Conservation (phyloP, 2,329 filamentous ascomycete species). For the Fusarium albosuccineum region DNA sequence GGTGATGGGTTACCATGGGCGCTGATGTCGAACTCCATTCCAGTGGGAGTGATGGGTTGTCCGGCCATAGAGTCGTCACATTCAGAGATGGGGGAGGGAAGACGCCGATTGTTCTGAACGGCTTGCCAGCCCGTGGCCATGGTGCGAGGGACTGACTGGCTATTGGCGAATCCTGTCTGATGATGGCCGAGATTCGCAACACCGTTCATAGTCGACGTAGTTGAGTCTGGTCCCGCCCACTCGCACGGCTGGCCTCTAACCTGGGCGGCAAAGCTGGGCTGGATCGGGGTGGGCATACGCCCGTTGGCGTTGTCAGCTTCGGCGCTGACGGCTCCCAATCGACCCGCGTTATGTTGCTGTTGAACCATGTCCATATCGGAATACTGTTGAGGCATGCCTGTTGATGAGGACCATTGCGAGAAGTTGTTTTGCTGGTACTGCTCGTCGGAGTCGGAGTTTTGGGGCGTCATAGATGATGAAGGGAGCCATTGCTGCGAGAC, state of each 20-base stretch:
- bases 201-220: conserved; percentile 51
- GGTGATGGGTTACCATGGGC: conserved; percentile 51
- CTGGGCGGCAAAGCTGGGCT: conserved; percentile 68
- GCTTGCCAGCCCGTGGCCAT: conserved; percentile 65
- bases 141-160: conserved; percentile 63
- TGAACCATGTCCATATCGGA: conserved; percentile 67
- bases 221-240: conserved; percentile 51
- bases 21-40: conserved; percentile 52
- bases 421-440: conserved; percentile 48
- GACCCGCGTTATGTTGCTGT: conserved; percentile 25
- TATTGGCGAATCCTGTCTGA: conserved; percentile 55
- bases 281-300: conserved; percentile 71
- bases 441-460: conserved; percentile 57
- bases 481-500: conserved; percentile 47
- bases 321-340: conserved; percentile 25
- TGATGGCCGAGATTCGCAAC: conserved; percentile 56
- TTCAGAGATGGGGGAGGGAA: conserved; percentile 73
- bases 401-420: conserved; percentile 50
- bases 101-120: conserved; percentile 65
- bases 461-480: conserved; percentile 54
- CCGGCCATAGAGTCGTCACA: conserved; percentile 62
- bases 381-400: conserved; percentile 45
- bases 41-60: conserved; percentile 47
- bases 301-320: conserved; percentile 51
- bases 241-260: conserved; percentile 66